Conservation (phyloP, 176 grass and related monocot species). For the Musa acuminata region DNA sequence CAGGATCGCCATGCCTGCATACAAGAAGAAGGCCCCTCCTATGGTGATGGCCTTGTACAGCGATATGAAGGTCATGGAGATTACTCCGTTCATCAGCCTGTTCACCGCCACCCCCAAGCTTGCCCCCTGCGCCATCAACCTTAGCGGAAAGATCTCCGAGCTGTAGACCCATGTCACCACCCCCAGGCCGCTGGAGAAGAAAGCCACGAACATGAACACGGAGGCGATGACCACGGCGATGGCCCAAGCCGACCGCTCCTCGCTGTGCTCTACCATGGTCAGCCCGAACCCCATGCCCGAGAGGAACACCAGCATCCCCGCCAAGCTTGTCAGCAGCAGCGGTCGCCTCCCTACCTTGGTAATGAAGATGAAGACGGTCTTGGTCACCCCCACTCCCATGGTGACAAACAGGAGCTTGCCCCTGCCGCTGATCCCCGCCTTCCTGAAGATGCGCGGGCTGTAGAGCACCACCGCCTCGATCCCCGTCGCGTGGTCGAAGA, state of each 20-base stretch:
- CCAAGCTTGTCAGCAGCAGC: conserved; percentile 27
- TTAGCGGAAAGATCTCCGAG: conserved; percentile 43
- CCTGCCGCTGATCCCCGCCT: conserved; percentile 19
- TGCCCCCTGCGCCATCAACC: conserved; percentile 39
- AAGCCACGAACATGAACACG: conserved; percentile 23
- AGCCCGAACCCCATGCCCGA: conserved; percentile 24
- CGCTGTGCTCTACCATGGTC: conserved; percentile 24
- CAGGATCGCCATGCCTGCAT: neutral
- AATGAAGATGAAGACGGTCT: conserved; percentile 32
- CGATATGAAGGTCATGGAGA: conserved; percentile 52
- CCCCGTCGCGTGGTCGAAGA: conserved; percentile 39
- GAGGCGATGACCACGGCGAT: conserved; percentile 22
- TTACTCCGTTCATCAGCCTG: conserved; percentile 28
- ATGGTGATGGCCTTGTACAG: conserved; percentile 15
- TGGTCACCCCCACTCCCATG: conserved; percentile 34
- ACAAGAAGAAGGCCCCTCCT: conserved; percentile 10
- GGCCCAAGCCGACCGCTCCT: conserved; percentile 15
- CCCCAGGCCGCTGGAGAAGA: conserved; percentile 40
- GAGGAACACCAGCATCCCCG: conserved; percentile 35
- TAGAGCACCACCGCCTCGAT: conserved; percentile 53
- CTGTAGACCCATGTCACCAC: conserved; percentile 35
- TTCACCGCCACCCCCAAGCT: conserved; percentile 41
- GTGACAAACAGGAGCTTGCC: conserved; percentile 30
- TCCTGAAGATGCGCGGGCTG: conserved; percentile 48
- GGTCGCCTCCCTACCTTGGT: conserved; percentile 27